These are phyloP conservation scores for Vitis hybrid DNA, from an alignment of 177 flowering plant genomes.

Conservation along the genomic window DNA sequence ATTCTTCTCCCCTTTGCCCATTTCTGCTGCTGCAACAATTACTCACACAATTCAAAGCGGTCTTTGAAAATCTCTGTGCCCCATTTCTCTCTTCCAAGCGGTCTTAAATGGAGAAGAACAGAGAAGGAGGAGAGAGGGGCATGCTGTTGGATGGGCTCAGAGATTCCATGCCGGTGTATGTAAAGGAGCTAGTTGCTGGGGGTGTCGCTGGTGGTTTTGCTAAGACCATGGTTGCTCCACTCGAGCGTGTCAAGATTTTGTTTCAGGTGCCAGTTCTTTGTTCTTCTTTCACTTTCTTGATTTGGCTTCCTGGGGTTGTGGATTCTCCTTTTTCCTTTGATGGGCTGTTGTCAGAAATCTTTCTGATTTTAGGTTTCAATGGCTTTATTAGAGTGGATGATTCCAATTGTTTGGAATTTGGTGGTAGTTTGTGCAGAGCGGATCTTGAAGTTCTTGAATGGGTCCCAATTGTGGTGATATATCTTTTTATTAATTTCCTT, in stretches of 20 bases:
- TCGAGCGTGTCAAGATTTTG: conserved; percentile 94
- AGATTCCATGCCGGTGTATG: conserved; percentile 67
- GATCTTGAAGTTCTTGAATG: no score
- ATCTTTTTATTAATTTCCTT: no score
- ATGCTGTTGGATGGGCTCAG: conserved; percentile 33
- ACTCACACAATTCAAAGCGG: background rate
- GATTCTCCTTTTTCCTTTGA: background rate
- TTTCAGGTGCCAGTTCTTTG: conserved; percentile 60
- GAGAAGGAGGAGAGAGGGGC: conserved; percentile 32
- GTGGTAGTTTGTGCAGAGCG: no score
- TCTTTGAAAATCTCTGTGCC: background rate
- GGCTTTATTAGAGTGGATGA: no score
- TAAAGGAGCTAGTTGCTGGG: conserved; percentile 87
- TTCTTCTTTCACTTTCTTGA: no score
- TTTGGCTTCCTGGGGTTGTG: conserved; percentile 5
- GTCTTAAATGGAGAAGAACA: conserved; percentile 31
- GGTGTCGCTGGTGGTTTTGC: conserved; percentile 95
- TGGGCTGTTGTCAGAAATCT: background rate
- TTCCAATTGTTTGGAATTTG: no score
- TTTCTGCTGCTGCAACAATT: background rate
- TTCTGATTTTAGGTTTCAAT: background rate
- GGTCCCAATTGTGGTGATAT: no score
- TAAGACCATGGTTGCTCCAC: conserved; percentile 89
- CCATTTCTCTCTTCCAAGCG: background rate
- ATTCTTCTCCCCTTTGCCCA: background rate